Percentiles rank a stretch among this genome's conserved stretches.
These are phyloP conservation scores for Lactarius indigo DNA, from an alignment of 768 basidiomycete species.

Conservation along the genomic window DNA sequence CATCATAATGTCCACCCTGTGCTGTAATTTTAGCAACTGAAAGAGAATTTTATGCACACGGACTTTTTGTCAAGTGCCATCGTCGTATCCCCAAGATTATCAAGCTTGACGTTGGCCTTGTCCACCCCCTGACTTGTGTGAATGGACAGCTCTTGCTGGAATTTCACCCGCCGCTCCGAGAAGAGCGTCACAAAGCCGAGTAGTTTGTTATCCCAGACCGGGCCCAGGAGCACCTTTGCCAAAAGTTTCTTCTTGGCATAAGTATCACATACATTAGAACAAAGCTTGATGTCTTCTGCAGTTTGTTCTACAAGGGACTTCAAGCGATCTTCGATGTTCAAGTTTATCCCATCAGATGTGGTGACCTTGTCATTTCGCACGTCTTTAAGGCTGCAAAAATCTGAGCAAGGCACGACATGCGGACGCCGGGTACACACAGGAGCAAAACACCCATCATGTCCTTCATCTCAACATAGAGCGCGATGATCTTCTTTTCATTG, in stretches of 20 bases:
- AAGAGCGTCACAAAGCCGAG: constrained; percentile 29
- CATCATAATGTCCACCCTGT: constrained; percentile 23
- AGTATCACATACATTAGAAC: constrained; percentile 34
- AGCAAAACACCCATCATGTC: constrained; percentile 39
- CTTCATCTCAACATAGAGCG: constrained; percentile 48
- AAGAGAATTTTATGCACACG: background rate
- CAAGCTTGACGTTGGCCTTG: constrained; percentile 19
- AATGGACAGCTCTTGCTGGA: constrained; percentile 32
- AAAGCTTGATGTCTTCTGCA: constrained; percentile 33
- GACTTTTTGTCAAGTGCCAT: constrained; percentile 26
- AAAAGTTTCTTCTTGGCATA: constrained; percentile 33
- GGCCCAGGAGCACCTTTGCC: constrained; percentile 31
- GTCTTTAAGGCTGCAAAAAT: constrained; percentile 31
- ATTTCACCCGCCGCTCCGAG: constrained; percentile 27
- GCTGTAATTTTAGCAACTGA: background rate
- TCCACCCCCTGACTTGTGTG: constrained; percentile 28
- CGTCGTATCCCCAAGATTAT: constrained; percentile 3
- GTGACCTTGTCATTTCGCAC: constrained; percentile 31
- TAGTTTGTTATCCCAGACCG: constrained; percentile 31
- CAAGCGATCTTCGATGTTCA: constrained; percentile 35
- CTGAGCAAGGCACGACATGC: background rate
- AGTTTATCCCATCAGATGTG: constrained; percentile 31
- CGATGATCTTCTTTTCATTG: constrained; percentile 48
- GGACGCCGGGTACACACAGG: background rate
- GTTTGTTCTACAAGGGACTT: constrained; percentile 30